Conservation (phyloP, 1,139 yeast genomes). For the Waltiozyma sp. region DNA sequence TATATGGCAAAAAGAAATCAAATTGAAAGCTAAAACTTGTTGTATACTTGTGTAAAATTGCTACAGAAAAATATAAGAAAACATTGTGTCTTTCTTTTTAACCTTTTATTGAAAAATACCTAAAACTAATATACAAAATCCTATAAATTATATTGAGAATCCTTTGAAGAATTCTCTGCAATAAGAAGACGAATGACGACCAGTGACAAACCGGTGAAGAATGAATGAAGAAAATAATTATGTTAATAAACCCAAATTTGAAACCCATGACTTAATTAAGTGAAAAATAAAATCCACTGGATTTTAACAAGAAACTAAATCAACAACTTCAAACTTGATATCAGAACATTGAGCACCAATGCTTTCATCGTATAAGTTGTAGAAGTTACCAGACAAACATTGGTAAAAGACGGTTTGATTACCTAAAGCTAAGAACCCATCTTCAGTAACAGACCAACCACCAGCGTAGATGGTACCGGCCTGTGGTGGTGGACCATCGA, state of each 20-base stretch:
- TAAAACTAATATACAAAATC: background rate
- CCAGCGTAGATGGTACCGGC: slow-evolving; percentile 79
- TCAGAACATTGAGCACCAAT: slow-evolving; percentile 54
- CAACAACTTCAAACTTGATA: slow-evolving; percentile 51
- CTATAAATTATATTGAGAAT: background rate
- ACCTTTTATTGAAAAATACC: background rate
- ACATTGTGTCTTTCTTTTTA: too few relatives aligned
- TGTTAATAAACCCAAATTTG: background rate
- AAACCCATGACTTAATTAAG: background rate
- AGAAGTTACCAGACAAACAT: slow-evolving; percentile 68
- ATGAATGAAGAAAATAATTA: background rate
- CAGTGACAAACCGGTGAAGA: background rate
- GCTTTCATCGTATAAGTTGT: slow-evolving; percentile 64
- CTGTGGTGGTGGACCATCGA: slow-evolving; percentile 84
- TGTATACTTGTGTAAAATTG: too few relatives aligned
- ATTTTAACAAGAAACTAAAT: slow-evolving; percentile 48
- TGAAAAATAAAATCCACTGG: too few relatives aligned
- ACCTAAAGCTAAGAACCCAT: slow-evolving; percentile 63
- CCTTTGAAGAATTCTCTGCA: background rate
- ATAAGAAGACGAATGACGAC: background rate
- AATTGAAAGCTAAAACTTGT: too few relatives aligned
- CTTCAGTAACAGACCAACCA: slow-evolving; percentile 61
- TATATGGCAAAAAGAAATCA: too few relatives aligned
- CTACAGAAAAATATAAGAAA: too few relatives aligned
- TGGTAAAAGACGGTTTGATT: slow-evolving; percentile 53